A percentile compares a stretch with the other conserved stretches of the same genome.
Evolutionary conservation across 495 filamentous ascomycete genomes (phyloP).

Genomic region (Amniculicola lignicola): DNA sequence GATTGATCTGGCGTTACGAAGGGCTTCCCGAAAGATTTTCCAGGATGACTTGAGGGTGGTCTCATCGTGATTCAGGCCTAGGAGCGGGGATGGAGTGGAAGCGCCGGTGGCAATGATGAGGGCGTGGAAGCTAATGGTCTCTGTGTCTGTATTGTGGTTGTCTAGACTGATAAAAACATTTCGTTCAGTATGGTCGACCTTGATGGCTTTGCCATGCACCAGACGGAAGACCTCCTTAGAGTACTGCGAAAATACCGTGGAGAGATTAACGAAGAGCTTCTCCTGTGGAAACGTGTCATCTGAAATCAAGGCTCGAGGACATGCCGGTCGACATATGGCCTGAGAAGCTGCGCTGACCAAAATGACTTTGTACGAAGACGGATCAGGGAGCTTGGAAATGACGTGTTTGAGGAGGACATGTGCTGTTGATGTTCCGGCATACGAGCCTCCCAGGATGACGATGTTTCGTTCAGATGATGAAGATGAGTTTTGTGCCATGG

Average conservation of each 20-base stretch:
- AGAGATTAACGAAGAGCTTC: conserved; percentile 51
- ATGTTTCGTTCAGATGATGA: too few species aligned
- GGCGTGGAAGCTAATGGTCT: conserved; percentile 19
- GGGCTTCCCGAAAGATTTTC: conserved; percentile 44
- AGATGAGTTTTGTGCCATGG: too few species aligned
- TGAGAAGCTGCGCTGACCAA: conserved; percentile 53
- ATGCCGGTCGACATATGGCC: conserved; percentile 53
- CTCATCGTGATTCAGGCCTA: conserved; percentile 19
- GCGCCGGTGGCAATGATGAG: conserved; percentile 29
- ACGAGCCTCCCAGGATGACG: conserved; percentile 62
- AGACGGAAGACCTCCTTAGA: conserved; percentile 50
- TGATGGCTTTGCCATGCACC: conserved; percentile 51
- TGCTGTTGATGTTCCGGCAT: conserved; percentile 54
- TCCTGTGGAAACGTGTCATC: conserved; percentile 45
- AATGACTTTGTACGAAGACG: conserved; percentile 46
- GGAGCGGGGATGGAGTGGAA: conserved; percentile 14
- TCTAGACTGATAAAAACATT: conserved; percentile 27
- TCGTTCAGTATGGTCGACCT: conserved; percentile 44
- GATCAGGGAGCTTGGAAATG: conserved; percentile 36
- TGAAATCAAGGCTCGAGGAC: conserved; percentile 48
- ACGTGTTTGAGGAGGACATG: conserved; percentile 57
- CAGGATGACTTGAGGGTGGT: conserved; percentile 35
- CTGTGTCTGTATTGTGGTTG: not conserved
- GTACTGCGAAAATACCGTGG: conserved; percentile 52
- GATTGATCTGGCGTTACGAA: conserved; percentile 57